These are phyloP conservation scores for Penicillium fuscoglaucum DNA, from an alignment of 2,329 filamentous ascomycete genomes.

Conservation along the genomic window DNA sequence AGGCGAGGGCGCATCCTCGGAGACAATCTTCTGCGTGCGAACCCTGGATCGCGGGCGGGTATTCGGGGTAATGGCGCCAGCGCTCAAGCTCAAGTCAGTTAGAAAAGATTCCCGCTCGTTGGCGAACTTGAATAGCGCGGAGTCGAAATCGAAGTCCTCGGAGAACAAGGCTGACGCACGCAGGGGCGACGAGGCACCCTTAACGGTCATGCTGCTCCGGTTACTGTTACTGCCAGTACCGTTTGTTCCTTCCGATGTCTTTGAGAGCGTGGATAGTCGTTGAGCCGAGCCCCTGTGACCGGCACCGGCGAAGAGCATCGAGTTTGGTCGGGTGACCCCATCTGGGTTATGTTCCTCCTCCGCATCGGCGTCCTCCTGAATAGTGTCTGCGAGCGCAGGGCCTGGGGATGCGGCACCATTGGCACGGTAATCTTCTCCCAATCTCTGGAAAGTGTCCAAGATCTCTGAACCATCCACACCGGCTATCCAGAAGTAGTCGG, in stretches of 20 bases:
- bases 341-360: slow-evolving; percentile 50
- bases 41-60: slow-evolving; percentile 71
- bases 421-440: slow-evolving; percentile 46
- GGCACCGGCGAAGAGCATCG: slow-evolving; percentile 26
- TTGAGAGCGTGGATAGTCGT: slow-evolving; percentile 51
- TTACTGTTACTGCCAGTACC: slow-evolving; percentile 64
- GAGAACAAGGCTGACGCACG: slow-evolving; percentile 43
- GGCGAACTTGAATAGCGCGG: slow-evolving; percentile 89
- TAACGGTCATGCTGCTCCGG: slow-evolving; percentile 65
- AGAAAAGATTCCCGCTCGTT: slow-evolving; percentile 92
- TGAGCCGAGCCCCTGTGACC: slow-evolving; percentile 44
- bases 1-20: slow-evolving; percentile 61
- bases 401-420: slow-evolving; percentile 37
- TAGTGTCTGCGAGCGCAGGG: slow-evolving; percentile 55
- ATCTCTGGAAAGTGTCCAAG: slow-evolving; percentile 44
- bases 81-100: slow-evolving; percentile 85
- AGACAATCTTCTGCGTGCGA: slow-evolving; percentile 76
- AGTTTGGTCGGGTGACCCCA: slow-evolving; percentile 44
- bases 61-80: slow-evolving; percentile 72
- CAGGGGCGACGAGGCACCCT: slow-evolving; percentile 36
- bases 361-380: slow-evolving; percentile 60
- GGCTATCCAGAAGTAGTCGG: slow-evolving; percentile 67
- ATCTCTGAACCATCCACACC: slow-evolving; percentile 51
- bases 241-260: slow-evolving; percentile 47
- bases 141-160: slow-evolving; percentile 87